phyloP scores from a whole-genome alignment of 768 basidiomycete genomes.

The Vararia minispora region DNA sequence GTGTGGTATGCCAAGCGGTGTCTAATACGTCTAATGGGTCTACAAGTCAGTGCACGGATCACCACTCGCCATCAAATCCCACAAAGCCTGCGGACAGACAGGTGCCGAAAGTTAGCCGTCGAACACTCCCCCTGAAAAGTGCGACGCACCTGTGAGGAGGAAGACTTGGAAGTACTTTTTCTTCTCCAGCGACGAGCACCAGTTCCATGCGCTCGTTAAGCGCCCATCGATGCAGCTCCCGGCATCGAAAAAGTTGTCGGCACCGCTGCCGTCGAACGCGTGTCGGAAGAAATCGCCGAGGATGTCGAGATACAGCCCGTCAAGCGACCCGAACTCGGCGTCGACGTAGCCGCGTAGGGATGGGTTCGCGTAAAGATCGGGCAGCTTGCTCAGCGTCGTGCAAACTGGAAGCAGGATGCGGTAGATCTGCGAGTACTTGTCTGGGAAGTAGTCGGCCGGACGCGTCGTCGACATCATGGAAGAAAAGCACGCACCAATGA shows the following conservation, averaged over 20 bases:
- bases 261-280: slow-evolving; percentile 85
- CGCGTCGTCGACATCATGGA: not conserved
- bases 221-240: slow-evolving; percentile 79
- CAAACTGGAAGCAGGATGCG: slow-evolving; percentile 83
- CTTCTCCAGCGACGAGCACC: slow-evolving; percentile 80
- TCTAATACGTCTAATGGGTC: too few relatives aligned
- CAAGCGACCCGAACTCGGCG: slow-evolving; percentile 69
- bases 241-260: slow-evolving; percentile 84
- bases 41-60: slow-evolving; percentile 1
- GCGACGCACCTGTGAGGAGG: slow-evolving; percentile 53
- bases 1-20: too few relatives aligned
- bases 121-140: not conserved
- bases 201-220: slow-evolving; percentile 86
- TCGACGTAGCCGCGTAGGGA: slow-evolving; percentile 69
- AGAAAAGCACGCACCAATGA: slow-evolving; percentile 42
- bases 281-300: slow-evolving; percentile 80
- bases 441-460: slow-evolving; percentile 16
- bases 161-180: slow-evolving; percentile 78
- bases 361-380: slow-evolving; percentile 52
- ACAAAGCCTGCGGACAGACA: slow-evolving; percentile 46
- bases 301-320: slow-evolving; percentile 59
- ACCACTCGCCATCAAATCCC: slow-evolving; percentile 85
- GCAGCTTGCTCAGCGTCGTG: slow-evolving; percentile 68
- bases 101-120: not conserved
- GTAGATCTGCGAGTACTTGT: slow-evolving; percentile 90